A percentile compares a stretch with the other conserved stretches of the same genome.
Evolutionary conservation across 139 green algal species (phyloP).

Genomic region (Coelastrella sp.): DNA sequence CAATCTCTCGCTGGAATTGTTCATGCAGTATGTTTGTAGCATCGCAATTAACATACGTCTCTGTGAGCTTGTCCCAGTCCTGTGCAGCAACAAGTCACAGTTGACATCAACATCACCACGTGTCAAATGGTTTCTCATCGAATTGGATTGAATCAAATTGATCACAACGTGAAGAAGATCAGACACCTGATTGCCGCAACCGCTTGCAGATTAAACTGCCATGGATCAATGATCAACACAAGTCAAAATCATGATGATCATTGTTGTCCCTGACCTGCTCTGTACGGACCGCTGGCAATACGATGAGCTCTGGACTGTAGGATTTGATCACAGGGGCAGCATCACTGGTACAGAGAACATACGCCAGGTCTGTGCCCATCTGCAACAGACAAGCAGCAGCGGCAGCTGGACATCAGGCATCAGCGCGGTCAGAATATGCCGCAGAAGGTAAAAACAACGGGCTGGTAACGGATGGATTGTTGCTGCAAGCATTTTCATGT

Average conservation of each 20-base stretch:
- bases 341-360: conserved; percentile 90
- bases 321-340: conserved; percentile 92
- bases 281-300: conserved; percentile 73
- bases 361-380: conserved; percentile 89
- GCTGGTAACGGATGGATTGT: neutral
- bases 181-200: no score
- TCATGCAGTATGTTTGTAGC: neutral
- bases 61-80: neutral
- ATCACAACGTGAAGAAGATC: no score
- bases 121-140: no score
- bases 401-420: neutral
- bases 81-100: no score
- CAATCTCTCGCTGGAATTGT: conserved; percentile 53
- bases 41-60: neutral
- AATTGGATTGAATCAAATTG: no score
- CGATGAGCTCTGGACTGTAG: conserved; percentile 97
- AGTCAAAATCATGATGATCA: neutral
- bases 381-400: conserved; percentile 41
- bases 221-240: neutral
- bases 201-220: neutral
- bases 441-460: neutral
- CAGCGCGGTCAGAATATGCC: neutral
- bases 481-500: no score
- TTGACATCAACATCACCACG: no score
- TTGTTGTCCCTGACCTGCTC: neutral